A percentile compares a stretch with the other conserved stretches of the same genome.
These are phyloP conservation scores for Astragalus glycyphyllos DNA, from an alignment of 306 rosid species.

Conservation along the genomic window DNA sequence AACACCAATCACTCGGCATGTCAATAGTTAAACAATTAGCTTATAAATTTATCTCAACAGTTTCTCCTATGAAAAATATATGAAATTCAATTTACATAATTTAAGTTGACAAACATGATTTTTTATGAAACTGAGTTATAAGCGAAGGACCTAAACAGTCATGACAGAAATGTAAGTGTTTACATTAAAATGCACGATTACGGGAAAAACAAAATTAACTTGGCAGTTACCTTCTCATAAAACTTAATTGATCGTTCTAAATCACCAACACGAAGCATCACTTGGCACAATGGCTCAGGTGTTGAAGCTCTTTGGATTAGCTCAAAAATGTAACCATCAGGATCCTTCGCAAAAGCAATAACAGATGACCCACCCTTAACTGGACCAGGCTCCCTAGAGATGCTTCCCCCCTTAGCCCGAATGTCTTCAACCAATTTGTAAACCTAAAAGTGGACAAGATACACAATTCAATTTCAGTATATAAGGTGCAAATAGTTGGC, in stretches of 20 bases:
- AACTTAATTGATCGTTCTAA: conserved; percentile 86
- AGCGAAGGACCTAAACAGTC: background rate
- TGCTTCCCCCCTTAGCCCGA: conserved; percentile 73
- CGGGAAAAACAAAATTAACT: conserved; percentile 14
- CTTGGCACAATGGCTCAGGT: conserved; percentile 91
- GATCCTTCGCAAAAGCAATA: conserved; percentile 91
- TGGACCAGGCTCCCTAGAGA: conserved; percentile 94
- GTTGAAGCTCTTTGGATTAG: conserved; percentile 80
- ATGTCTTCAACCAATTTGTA: conserved; percentile 76
- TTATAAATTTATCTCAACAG: no score
- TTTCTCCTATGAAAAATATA: background rate
- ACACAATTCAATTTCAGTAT: conserved; percentile 36
- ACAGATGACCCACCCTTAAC: conserved; percentile 76
- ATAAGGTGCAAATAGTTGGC: conserved; percentile 22
- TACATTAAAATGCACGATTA: conserved; percentile 2
- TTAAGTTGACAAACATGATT: background rate
- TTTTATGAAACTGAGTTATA: conserved; percentile 16
- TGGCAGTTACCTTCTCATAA: conserved; percentile 76
- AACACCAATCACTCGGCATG: no score
- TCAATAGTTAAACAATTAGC: no score
- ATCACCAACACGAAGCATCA: conserved; percentile 98
- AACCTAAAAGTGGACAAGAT: conserved; percentile 55
- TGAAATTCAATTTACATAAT: background rate
- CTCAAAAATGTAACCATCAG: conserved; percentile 90
- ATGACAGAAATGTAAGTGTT: conserved; percentile 4